These are phyloP conservation scores for Colletotrichum shisoi DNA, from an alignment of 2,329 filamentous ascomycete genomes.

Conservation along the genomic window DNA sequence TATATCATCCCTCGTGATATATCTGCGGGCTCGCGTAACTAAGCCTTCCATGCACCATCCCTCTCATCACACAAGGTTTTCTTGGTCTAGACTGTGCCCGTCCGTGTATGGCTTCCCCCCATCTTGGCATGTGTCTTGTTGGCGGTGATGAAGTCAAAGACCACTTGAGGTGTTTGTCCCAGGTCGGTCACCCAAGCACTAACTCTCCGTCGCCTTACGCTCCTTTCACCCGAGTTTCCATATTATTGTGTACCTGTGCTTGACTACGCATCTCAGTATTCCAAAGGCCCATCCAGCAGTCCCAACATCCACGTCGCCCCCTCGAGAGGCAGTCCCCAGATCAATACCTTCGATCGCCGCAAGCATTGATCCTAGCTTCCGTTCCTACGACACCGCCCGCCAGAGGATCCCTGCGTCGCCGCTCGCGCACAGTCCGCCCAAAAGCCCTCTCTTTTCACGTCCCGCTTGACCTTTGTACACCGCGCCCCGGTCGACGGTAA, in stretches of 20 bases:
- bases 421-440: conserved; percentile 7
- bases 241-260: neutral
- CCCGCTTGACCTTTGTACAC: conserved; percentile 17
- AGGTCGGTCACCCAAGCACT: too few relatives aligned
- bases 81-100: too few relatives aligned
- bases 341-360: conserved; percentile 23
- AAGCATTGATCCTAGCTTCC: conserved; percentile 19
- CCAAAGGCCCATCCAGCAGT: too few relatives aligned
- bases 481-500: neutral
- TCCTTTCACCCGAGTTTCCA: too few relatives aligned
- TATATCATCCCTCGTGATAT: too few relatives aligned
- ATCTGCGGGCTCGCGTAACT: neutral
- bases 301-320: neutral
- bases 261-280: too few relatives aligned
- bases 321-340: neutral
- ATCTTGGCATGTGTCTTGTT: too few relatives aligned
- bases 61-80: neutral
- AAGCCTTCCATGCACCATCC: neutral
- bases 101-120: too few relatives aligned
- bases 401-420: conserved; percentile 25
- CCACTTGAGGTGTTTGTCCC: too few relatives aligned
- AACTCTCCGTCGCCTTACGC: too few relatives aligned
- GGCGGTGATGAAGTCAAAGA: too few relatives aligned
- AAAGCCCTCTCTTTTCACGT: neutral
- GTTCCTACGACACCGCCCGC: conserved; percentile 19